Base-by-base conservation (phyloP, 1,284 basidiomycete species). In the Cerioporus squamosus region DNA sequence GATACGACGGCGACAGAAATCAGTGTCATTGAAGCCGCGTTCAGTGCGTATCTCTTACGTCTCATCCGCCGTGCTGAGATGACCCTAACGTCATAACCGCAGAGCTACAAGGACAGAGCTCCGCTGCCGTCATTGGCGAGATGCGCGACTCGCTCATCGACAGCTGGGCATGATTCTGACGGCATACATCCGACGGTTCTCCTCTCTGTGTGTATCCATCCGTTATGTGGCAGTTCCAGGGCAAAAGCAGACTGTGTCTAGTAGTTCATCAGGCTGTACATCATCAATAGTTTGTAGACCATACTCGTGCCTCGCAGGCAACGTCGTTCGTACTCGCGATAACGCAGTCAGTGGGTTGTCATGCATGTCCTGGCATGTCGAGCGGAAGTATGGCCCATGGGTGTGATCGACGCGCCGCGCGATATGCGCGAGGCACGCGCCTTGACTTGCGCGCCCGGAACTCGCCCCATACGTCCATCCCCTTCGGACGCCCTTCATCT, bases 1-100 rank as follows among this genome's bases (percentile, higher is more conserved):
- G 95, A 98, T 73, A 97, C 97, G 55, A 98, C 97, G 22, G 97
- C 97, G 18, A 98, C 97, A 52, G 97, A 99, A 77, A 94, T 98
- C 73, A 94, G 90, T 68, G 97, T 99, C 51, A 97, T 99, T 67
- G 97, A 99, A 75, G 95, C 95, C 38, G 86, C 95, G 38, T 99
- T 99, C 85, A 96, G 94, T 94, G 68, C 70, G 92, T 82, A 47
- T 38, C 20, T 29, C 8, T 64, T 61, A 64, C 59, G 52, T 62
- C 20, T 50, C 53, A 10, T 50, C 22, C 31, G 29, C 43, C 48
- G 17, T 60, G 44, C 47, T 31, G 29, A 20, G 57, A 24, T 12
- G 50, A 52, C 43, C 49, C 53, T 64, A 54, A 62, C 46, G 33
- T 44, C 44, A 22, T 53, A 43, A 42, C 33, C 56, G 18, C 76